Evolutionary conservation across 345 rosid species (phyloP).

Genomic region (Acer saccharum): DNA sequence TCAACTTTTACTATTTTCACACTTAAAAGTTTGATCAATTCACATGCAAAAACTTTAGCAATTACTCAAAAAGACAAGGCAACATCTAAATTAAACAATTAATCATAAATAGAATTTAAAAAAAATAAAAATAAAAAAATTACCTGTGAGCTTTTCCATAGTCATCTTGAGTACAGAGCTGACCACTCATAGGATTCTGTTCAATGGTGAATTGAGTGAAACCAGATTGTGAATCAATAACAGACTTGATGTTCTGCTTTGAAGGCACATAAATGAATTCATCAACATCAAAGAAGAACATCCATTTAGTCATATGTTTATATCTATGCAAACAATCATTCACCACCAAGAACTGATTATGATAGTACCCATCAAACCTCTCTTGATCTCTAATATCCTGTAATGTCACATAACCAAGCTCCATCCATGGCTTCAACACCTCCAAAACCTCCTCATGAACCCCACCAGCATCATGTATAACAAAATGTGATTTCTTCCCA

Average conservation of each 20-base stretch:
- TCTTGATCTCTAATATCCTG: conserved; percentile 85
- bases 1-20: background rate
- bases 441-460: conserved; percentile 67
- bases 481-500: conserved; percentile 77
- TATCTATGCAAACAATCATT: conserved; percentile 89
- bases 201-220: conserved; percentile 75
- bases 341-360: conserved; percentile 91
- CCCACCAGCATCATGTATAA: conserved; percentile 89
- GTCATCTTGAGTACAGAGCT: conserved; percentile 69
- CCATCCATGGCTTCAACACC: conserved; percentile 91
- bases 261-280: conserved; percentile 70
- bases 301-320: conserved; percentile 77
- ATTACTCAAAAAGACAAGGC: background rate
- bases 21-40: conserved; percentile 1
- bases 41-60: background rate
- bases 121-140: background rate
- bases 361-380: conserved; percentile 92
- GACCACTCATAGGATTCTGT: conserved; percentile 82
- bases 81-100: background rate
- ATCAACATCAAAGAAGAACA: conserved; percentile 91
- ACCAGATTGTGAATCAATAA: conserved; percentile 60
- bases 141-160: conserved; percentile 73
- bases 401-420: conserved; percentile 75
- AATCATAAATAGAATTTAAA: too few species aligned
- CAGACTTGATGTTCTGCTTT: conserved; percentile 52